phyloP scores from a whole-genome alignment of 495 filamentous ascomycete genomes.

The Aspergillus saccharolyticus region DNA sequence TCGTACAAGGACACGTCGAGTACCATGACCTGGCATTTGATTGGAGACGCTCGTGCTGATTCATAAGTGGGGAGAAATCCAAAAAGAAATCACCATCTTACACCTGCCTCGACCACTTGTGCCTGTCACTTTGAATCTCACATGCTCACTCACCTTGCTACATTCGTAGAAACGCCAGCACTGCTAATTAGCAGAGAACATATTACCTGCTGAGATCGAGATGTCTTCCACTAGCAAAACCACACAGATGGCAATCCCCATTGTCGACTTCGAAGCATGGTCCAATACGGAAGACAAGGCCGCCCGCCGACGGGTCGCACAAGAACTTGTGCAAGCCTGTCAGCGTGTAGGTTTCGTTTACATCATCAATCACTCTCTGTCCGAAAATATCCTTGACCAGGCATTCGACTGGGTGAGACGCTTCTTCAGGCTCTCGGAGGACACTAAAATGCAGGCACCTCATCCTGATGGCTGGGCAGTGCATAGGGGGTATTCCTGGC shows the following conservation, averaged over 20 bases:
- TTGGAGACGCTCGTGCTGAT: not conserved
- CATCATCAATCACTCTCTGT: conserved; percentile 51
- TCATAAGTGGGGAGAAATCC: not conserved
- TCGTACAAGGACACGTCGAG: not conserved
- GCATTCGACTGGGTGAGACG: conserved; percentile 50
- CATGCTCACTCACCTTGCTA: not conserved
- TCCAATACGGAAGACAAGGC: conserved; percentile 18
- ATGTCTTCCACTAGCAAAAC: not conserved
- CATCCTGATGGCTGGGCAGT: conserved; percentile 53
- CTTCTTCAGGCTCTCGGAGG: conserved; percentile 42
- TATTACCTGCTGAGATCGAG: not conserved
- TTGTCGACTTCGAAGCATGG: conserved; percentile 51
- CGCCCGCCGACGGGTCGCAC: conserved; percentile 38
- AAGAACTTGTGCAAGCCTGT: conserved; percentile 48
- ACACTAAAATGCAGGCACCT: conserved; percentile 51
- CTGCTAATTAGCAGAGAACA: not conserved
- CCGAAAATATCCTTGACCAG: conserved; percentile 41
- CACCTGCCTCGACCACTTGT: too few relatives aligned
- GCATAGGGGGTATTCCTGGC: conserved; percentile 64
- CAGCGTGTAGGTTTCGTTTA: conserved; percentile 56
- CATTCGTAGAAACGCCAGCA: not conserved
- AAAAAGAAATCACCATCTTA: too few relatives aligned
- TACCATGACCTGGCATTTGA: not conserved
- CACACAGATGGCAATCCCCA: conserved; percentile 36
- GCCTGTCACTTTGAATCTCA: not conserved